Evolutionary conservation across 1,139 yeast species (phyloP), one percentile per base, ranked within the genome.

Genomic region (Debaryomyces udenii): DNA sequence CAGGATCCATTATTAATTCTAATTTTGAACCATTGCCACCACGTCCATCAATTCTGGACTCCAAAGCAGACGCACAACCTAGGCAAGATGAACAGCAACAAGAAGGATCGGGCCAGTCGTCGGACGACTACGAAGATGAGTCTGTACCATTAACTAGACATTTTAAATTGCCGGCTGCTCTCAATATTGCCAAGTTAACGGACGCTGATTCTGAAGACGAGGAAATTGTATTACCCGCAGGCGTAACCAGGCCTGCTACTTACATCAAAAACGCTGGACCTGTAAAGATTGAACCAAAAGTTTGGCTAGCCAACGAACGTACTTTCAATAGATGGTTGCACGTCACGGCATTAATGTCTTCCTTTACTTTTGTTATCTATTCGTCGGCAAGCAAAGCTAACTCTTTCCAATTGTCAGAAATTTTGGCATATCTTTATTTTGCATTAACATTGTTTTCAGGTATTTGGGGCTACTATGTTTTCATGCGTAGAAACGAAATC

Each of bases 241-340:
- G 98, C 17, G 98, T 93, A 13, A 72, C 75, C 38, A 86, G 84
- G 58, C 99, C 99, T 38, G 81, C 78, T 9, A 69, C 75, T 37
- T 80, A 86, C 66, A 75, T 93, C 55, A 87, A 91, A 59, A 90
- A 90, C 60, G 83, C 93, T 27, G 96, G 97, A 5, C 94, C 96
- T 2, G 79, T 90, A 44, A 90, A 86, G 63, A 90, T 93, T 42
- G 99, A 93, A 69, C 95, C 98, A 26, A 93, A 93, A 62, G 99
- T 93, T 28, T 93, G 99, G 98, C 74, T 93, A 48, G 99, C 99
- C 26, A 93, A 93, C 59, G 99, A 93, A 68, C 86, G 99, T 65
- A 93, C 99, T 2, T 91, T 91, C 67, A 86, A 88, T 71, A 81
- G 95, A 64, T 93, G 99, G 99, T 74, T 93, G 50, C 93, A 86